Conservation (phyloP, 345 rosid species). For the Angophora floribunda region DNA sequence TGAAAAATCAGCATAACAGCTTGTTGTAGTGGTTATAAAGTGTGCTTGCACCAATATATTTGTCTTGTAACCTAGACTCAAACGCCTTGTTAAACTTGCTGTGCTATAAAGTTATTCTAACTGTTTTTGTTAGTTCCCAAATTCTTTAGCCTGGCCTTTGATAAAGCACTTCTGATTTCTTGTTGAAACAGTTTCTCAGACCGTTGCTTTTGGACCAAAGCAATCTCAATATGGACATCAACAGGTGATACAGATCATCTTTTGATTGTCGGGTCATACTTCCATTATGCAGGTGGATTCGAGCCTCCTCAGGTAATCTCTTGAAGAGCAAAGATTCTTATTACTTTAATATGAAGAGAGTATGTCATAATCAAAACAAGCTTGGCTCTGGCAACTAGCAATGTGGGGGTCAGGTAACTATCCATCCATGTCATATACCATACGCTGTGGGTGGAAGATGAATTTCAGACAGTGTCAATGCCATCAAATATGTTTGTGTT, state of each 20-base stretch:
- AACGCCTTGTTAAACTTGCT: not conserved
- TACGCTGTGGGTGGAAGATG: not conserved
- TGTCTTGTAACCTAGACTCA: not conserved
- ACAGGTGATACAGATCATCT: constrained; percentile 76
- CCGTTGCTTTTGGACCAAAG: constrained; percentile 86
- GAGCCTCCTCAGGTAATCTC: constrained; percentile 69
- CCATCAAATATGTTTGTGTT: not conserved
- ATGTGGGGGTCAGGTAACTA: not conserved
- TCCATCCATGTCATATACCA: not conserved
- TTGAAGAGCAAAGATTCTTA: not conserved
- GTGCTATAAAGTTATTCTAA: not conserved
- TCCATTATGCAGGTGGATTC: constrained; percentile 84
- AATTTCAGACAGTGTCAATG: not conserved
- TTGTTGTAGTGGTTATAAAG: not conserved
- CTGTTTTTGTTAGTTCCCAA: not conserved
- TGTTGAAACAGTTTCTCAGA: constrained; percentile 54
- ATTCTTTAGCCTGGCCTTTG: not conserved
- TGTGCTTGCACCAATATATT: not conserved
- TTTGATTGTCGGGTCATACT: constrained; percentile 75
- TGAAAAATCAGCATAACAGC: not conserved
- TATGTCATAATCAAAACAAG: not conserved
- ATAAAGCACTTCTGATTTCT: not conserved
- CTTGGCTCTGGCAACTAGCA: not conserved
- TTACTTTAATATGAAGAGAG: not conserved
- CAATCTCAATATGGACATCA: constrained; percentile 85